Evolutionary conservation across 2,329 filamentous ascomycete genomes (phyloP), one percentile per base, ranked within the genome.

Genomic region (Sporothrix euskadiensis): DNA sequence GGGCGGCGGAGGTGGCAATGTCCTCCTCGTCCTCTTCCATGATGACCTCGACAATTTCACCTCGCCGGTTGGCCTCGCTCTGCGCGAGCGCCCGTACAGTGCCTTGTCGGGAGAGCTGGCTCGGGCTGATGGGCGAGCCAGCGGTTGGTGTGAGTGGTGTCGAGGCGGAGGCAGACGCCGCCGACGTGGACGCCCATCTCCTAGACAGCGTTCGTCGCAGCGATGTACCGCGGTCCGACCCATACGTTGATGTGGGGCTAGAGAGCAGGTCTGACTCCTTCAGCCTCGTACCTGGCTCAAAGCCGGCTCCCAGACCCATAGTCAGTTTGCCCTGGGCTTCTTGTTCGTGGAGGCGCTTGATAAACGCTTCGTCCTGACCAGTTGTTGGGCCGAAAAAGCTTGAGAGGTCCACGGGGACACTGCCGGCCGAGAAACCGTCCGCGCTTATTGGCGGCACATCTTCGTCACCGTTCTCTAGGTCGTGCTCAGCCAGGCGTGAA

Each of bases 31-130:
- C 73, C 16, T 75, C 74, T 3, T 76, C 85, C 35, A 89, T 80
- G 63, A 90, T 85, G 2, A 90, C 86, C 77, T 89, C 85, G 73
- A 90, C 87, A 1, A 89, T 85, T 76, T 89, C 83, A 19, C 88
- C 88, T n/a, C 85, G 82, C 73, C 85, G 85, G 77, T 90, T 89
- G 0, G 89, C 89, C 77, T 89, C 87, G 12, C 81, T 83, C 78
- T 90, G 88, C 0, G 85, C 88, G 22, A 87, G 81, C 26, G 84
- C 82, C 72, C 82, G 84, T 71, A 89, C 80, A 0, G 84, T 86
- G 69, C 84, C 80, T 10, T 74, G 75, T 8, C 80, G 77, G 6
- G 54, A 41, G 3, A 74, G 39, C 39, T 63, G 54, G 30, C 41
- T 26, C 0, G 66, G 49, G 16, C 47, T n/a, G 54, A 75, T 79